Percentiles rank a stretch among this genome's conserved stretches.
Evolutionary conservation across 306 rosid species (phyloP).

Genomic region (Cicer arietinum): DNA sequence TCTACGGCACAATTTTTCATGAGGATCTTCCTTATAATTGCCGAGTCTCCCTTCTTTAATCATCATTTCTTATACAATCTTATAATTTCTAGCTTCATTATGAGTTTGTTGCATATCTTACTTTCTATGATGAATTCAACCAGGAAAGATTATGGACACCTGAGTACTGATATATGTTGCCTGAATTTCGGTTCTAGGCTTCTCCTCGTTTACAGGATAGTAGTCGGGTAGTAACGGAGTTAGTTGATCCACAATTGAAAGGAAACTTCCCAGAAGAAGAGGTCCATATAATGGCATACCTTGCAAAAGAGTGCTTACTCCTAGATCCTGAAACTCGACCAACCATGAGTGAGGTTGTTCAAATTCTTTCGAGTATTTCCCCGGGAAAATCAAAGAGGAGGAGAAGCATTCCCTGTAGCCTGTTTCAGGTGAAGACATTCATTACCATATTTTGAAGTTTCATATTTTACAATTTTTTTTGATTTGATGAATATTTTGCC

Average conservation of each 20-base stretch:
- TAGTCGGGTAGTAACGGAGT: slow-evolving; percentile 68
- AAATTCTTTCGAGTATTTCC: slow-evolving; percentile 82
- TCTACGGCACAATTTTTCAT: too few relatives aligned
- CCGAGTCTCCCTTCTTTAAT: not conserved
- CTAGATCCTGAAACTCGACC: slow-evolving; percentile 92
- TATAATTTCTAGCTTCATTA: not conserved
- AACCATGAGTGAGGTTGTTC: slow-evolving; percentile 97
- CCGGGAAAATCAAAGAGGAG: slow-evolving; percentile 83
- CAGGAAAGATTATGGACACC: slow-evolving; percentile 1
- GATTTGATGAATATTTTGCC: slow-evolving; percentile 6
- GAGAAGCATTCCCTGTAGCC: slow-evolving; percentile 58
- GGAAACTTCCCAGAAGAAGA: slow-evolving; percentile 84
- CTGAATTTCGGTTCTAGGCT: slow-evolving; percentile 64
- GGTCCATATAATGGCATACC: slow-evolving; percentile 91
- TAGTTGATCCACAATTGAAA: slow-evolving; percentile 76
- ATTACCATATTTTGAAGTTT: slow-evolving; percentile 11
- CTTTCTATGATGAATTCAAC: slow-evolving; percentile 25
- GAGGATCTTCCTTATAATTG: too few relatives aligned
- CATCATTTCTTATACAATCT: slow-evolving; percentile 20
- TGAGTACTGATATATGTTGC: slow-evolving; percentile 28
- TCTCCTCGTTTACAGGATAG: slow-evolving; percentile 85
- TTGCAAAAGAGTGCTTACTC: slow-evolving; percentile 92
- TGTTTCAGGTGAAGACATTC: slow-evolving; percentile 65
- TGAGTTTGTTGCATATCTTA: slow-evolving; percentile 35
- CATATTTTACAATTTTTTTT: not conserved